Evolutionary conservation across 2,329 filamentous ascomycete genomes (phyloP), one percentile per base, ranked within the genome.

Genomic region (Microascus cirrosus): DNA sequence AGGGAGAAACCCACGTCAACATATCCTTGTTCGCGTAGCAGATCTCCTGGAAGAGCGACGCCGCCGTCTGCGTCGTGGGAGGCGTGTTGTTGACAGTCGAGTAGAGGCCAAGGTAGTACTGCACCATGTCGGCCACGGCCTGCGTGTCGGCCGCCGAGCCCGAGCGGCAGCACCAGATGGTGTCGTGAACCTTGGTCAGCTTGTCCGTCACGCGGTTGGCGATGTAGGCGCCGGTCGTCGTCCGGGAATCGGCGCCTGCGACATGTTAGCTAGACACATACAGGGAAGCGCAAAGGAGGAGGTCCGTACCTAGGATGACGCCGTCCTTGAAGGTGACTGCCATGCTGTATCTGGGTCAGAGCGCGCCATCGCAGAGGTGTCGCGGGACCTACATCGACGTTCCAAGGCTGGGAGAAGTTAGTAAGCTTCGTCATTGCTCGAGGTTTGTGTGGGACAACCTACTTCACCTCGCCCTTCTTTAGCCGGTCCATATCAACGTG

Each of bases 391-490:
- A 95, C 90, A 99, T 97, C 58, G 94, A 97, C 62, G 94, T 99
- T 78, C 94, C 94, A 67, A 99, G 80, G 77, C 91, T 96, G 66
- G 11, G 25, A 56, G 28, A 25, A 15, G 36, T 55, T 13, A 42
- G 35, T 45, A 10, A 32, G 28, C 25, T 36, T 18, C 22, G 54
- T 18, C 25, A 36, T 42, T 45, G 2, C 42, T 32, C 8, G 4
- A n/a, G 5, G 6, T 11, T 8, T n/a, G 20, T 24, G 4, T 6
- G 45, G n/a, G 6, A 24, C 18, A 20, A 20, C 90, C 77, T 78
- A 96, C 91, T 99, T 99, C 72, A 99, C 93, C 79, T 99, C 94
- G 62, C 94, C 94, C 75, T 91, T 94, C 86, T 99, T 99, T 74
- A 99, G 78, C 70, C 94, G 87, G 69, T 97, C 90, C 94, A 99